Conservation (phyloP, 345 rosid genomes). For the Noccaea caerulescens region DNA sequence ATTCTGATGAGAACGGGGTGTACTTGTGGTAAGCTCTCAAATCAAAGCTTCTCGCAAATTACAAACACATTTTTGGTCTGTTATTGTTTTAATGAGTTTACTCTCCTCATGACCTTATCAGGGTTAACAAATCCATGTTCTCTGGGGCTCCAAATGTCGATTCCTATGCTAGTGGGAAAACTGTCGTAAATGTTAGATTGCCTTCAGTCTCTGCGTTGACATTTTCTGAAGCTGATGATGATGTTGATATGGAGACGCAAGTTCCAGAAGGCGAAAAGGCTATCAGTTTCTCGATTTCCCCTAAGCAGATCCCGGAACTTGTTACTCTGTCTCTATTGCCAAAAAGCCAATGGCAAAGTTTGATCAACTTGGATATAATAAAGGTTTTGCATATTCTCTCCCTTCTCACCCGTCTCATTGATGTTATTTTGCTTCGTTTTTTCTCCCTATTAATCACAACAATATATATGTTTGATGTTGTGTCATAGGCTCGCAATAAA, state of each 20-base stretch:
- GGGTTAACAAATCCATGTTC: slow-evolving; percentile 87
- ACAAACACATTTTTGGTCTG: neutral
- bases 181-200: slow-evolving; percentile 68
- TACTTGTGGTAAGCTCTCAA: slow-evolving; percentile 71
- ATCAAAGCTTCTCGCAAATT: neutral
- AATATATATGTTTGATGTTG: slow-evolving; percentile 25
- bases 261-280: slow-evolving; percentile 41
- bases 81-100: slow-evolving; percentile 4
- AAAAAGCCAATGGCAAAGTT: slow-evolving; percentile 95
- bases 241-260: slow-evolving; percentile 42
- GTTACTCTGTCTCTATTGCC: slow-evolving; percentile 91
- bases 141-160: slow-evolving; percentile 67
- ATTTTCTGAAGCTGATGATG: slow-evolving; percentile 57
- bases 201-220: slow-evolving; percentile 74
- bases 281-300: slow-evolving; percentile 45
- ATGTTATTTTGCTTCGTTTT: neutral
- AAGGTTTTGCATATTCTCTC: slow-evolving; percentile 56
- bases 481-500: slow-evolving; percentile 73
- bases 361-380: slow-evolving; percentile 92
- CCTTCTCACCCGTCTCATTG: neutral
- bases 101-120: slow-evolving; percentile 36
- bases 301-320: slow-evolving; percentile 79
- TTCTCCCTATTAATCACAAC: neutral
- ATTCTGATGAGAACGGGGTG: slow-evolving; percentile 92
- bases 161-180: slow-evolving; percentile 82